Evolutionary conservation across 352 stramenopile species (phyloP).

Genomic region (Thalassiosira sp.): DNA sequence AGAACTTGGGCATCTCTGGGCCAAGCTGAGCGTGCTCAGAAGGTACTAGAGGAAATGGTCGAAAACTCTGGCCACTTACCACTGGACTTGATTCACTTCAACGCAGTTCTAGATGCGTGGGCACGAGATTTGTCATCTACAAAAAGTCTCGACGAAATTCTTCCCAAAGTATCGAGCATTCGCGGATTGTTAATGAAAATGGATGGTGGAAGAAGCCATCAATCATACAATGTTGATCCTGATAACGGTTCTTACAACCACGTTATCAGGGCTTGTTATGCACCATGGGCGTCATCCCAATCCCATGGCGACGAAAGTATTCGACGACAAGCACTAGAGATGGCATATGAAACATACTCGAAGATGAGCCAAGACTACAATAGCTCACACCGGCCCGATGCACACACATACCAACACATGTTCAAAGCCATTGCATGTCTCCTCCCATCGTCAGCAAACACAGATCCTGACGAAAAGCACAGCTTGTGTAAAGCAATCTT

Average conservation of each 20-base stretch:
- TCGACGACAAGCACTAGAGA: slow-evolving; percentile 26
- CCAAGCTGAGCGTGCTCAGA: slow-evolving; percentile 31
- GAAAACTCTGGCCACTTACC: slow-evolving; percentile 13
- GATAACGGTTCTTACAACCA: slow-evolving; percentile 55
- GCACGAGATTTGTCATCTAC: slow-evolving; percentile 28
- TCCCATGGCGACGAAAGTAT: not conserved
- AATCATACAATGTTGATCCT: slow-evolving; percentile 40
- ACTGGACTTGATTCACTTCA: slow-evolving; percentile 46
- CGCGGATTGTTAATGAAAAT: slow-evolving; percentile 37
- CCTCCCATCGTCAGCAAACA: slow-evolving; percentile 11
- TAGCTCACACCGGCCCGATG: slow-evolving; percentile 26
- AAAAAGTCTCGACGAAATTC: slow-evolving; percentile 12
- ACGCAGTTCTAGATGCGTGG: slow-evolving; percentile 48
- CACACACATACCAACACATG: slow-evolving; percentile 51
- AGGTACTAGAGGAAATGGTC: slow-evolving; percentile 38
- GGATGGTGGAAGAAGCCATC: slow-evolving; percentile 6
- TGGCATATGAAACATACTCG: slow-evolving; percentile 33
- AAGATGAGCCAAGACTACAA: slow-evolving; percentile 34
- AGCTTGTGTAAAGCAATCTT: slow-evolving; percentile 31
- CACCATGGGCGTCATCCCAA: slow-evolving; percentile 31
- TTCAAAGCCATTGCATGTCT: slow-evolving; percentile 48
- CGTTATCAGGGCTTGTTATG: slow-evolving; percentile 47
- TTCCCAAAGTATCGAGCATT: slow-evolving; percentile 33
- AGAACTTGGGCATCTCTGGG: slow-evolving; percentile 33
- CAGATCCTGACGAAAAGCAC: slow-evolving; percentile 26